Base-by-base conservation (phyloP, 2,329 filamentous ascomycete genomes). In the Cephalotrichum gorgonifer region DNA sequence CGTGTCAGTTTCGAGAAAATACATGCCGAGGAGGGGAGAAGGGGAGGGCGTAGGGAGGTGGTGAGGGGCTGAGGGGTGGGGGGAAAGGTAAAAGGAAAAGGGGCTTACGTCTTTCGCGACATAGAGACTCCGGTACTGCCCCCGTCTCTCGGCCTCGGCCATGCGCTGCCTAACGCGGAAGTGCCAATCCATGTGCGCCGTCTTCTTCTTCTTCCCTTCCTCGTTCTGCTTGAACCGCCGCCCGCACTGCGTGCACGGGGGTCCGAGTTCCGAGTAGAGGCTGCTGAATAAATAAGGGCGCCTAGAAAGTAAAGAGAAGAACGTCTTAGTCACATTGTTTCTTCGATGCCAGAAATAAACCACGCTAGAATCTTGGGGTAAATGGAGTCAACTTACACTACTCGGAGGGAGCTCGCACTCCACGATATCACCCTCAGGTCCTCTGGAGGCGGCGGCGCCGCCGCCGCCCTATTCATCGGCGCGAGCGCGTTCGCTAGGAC, bases 111-210 rank as follows among this genome's bases (percentile, higher is more conserved):
- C 75, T 69, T 95, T 87, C 59, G 94, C 88, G 44, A 95, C 83
- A 62, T 95, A 96, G 88, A 89, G 97, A 64, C 88, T 94, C 30
- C 93, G 83, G 60, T 94, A 90, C 57, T 94, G 86, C 28, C 87
- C 89, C 53, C 88, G 79, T 62, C 88, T 91, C 60, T 88, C 83
- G 14, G 86, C 84, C 57, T 97, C 91, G 3, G 83, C 82, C 67
- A 94, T 88, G 43, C 89, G 84, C 59, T 90, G 86, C 60, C 96
- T 91, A 23, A 91, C 90, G 50, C 85, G 83, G 69, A 98, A 98
- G 66, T 98, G 93, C 93, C 93, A 98, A 66, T 98, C 93, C 73
- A 98, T 83, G 62, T 98, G 93, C 3, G 85, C 81, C 23, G 84
- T 87, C 70, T 97, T 97, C 71, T 86, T 86, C 61, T 84, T 83